Evolutionary conservation across 129 eudicot species (phyloP).

Genomic region (Centrapalus pauciflorus): DNA sequence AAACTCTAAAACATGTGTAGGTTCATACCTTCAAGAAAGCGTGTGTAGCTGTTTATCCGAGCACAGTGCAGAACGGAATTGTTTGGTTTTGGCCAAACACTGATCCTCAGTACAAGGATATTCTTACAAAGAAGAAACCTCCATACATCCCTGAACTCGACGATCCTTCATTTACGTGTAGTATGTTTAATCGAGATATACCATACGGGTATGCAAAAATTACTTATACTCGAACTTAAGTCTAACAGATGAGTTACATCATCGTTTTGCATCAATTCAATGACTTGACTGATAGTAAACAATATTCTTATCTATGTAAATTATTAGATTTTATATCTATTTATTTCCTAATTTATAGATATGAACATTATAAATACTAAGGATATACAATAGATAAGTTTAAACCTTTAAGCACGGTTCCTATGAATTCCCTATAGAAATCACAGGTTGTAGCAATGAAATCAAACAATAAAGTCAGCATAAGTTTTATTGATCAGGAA

Average conservation of each 20-base stretch:
- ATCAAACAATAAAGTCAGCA: no score
- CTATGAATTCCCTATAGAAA: no score
- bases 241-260: not conserved
- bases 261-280: not conserved
- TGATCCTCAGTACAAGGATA: conserved; percentile 56
- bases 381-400: no score
- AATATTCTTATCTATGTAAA: no score
- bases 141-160: conserved; percentile 74
- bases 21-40: conserved; percentile 62
- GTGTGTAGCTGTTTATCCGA: conserved; percentile 83
- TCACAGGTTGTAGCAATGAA: no score
- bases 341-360: no score
- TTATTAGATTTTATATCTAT: no score
- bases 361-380: no score
- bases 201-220: conserved; percentile 59
- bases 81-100: conserved; percentile 89
- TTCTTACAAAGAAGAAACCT: conserved; percentile 51
- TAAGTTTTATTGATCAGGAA: not conserved
- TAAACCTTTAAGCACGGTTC: no score
- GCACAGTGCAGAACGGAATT: conserved; percentile 67
- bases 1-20: no score
- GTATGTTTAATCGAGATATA: conserved; percentile 55
- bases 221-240: not conserved
- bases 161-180: conserved; percentile 57
- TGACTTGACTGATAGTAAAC: no score